Base-by-base conservation (phyloP, 1,284 basidiomycete genomes). In the Ceratobasidium sp. region DNA sequence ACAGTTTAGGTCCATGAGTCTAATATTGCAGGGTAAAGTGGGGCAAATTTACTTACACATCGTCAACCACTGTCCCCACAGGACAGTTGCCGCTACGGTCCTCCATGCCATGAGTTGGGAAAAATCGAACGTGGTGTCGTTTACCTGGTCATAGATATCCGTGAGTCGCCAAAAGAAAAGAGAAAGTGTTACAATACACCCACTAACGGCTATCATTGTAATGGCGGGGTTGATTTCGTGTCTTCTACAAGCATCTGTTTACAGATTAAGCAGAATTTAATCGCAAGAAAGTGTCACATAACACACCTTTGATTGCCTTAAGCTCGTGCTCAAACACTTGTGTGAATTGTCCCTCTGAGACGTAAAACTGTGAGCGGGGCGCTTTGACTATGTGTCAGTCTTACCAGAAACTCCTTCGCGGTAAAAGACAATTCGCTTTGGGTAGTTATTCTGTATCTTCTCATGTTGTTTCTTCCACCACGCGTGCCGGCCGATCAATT, bases 51-150 rank as follows among this genome's bases (percentile, higher is more conserved):
- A 11, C 35, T 63, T 55, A 62, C 66, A 55, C 55, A 21, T 69
- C 32, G 55, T 74, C 91, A 23, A 93, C 86, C 11, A 93, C 89
- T 1, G 90, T 91, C 21, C 92, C 92, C 0, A 91, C 89, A 4
- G 84, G 87, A 76, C 89, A 92, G 77, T 93, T 93, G 1, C 91
- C 91, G 74, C 86, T 89, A 73, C 83, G 83, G 76, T 92, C 91
- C 1, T 82, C 87, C 30, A 89, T 87, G 77, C 74, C 80, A 30
- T 81, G 82, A 73, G 81, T 81, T 0, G 92, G 91, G 86, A 92
- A 92, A 82, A 93, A 91, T 13, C 91, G 76, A 23, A 77, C 73
- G 32, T 74, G 75, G 23, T 77, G 75, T n/a, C 76, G 76, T 46
- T 77, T 78, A 23, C 77, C 77, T 74, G 14, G 9, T 18, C 28